Evolutionary conservation across 371 early-diverging fungal genomes (phyloP), one percentile per base, ranked within the genome.

Genomic region (Saksenaea oblongispora): DNA sequence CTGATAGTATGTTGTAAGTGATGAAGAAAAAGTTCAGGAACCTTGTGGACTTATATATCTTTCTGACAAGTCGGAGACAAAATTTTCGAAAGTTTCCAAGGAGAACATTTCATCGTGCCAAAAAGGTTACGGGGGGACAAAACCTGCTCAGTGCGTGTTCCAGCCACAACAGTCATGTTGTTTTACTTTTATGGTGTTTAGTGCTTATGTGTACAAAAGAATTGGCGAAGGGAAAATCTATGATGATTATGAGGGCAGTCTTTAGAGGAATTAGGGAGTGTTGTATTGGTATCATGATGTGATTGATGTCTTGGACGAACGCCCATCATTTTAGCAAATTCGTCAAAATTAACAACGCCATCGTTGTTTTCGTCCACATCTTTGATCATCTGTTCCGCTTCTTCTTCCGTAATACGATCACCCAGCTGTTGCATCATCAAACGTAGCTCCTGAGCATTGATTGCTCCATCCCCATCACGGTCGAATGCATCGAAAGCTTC

Each of bases 381-480:
- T 11, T 63, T 27, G 22, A 81, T 78, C 56, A 81, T 58, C n/a
- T 66, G 63, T 22, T 69, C 41, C 3, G 76, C 73, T 53, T 81
- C 82, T 11, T 72, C 60, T 15, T 65, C 36, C 3, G 69, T 68
- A 3, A 81, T 55, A 18, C 65, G 66, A 51, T 81, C 82, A 0
- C 82, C 82, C n/a, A 81, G 31, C 37, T 73, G 65, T 5, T 73
- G 72, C 82, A 81, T 81, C 78, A 78, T 81, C n/a, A 68, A 67
- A 36, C 70, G 58, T 9, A 81, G 62, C 57, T 81, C 82, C 3
- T 26, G 22, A 3, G 68, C 70, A 44, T 76, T 71, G n/a, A 81
- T 81, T 1, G 64, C 54, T 0, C 78, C 82, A 62, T 78, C 72
- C 0, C 75, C 69, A 53, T 81, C 78, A 15, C 65, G 69, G 58